Conservation (phyloP, 106 monocot genomes). For the Phalaenopsis equestris region DNA sequence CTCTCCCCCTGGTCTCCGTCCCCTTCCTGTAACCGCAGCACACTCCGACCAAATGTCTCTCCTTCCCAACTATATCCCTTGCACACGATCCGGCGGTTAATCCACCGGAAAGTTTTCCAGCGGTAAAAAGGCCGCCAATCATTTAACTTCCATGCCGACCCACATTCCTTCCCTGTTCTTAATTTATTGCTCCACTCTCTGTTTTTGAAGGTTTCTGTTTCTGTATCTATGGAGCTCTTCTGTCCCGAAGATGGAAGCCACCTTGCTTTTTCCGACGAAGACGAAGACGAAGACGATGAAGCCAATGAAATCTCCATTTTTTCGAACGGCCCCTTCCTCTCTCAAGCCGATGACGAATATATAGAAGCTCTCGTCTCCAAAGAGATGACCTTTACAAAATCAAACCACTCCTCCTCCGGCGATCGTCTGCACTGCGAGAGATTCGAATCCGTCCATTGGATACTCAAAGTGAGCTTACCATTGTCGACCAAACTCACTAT, state of each 20-base stretch:
- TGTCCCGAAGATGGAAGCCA: slow-evolving; percentile 39
- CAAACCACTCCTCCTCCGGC: background rate
- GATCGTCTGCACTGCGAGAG: slow-evolving; percentile 26
- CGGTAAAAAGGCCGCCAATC: background rate
- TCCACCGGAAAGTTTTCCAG: background rate
- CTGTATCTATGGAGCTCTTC: slow-evolving; percentile 13
- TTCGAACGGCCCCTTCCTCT: background rate
- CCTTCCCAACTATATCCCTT: background rate
- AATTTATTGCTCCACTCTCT: background rate
- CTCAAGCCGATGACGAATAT: slow-evolving; percentile 37
- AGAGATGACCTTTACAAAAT: slow-evolving; percentile 29
- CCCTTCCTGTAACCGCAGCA: background rate
- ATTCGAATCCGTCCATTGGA: slow-evolving; percentile 49
- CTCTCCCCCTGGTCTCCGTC: background rate
- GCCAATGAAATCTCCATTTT: background rate
- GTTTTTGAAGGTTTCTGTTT: background rate
- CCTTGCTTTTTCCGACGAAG: slow-evolving; percentile 13
- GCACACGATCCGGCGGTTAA: slow-evolving; percentile 3
- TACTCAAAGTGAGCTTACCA: slow-evolving; percentile 9
- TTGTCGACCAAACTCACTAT: background rate
- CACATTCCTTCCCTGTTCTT: background rate
- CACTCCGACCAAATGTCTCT: background rate
- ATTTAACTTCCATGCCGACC: background rate
- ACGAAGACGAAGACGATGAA: slow-evolving; percentile 16
- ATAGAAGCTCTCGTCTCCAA: slow-evolving; percentile 35